Evolutionary conservation across 371 early-diverging fungal species (phyloP), one percentile per base, ranked within the genome.

Genomic region (Mucor circinelloides): DNA sequence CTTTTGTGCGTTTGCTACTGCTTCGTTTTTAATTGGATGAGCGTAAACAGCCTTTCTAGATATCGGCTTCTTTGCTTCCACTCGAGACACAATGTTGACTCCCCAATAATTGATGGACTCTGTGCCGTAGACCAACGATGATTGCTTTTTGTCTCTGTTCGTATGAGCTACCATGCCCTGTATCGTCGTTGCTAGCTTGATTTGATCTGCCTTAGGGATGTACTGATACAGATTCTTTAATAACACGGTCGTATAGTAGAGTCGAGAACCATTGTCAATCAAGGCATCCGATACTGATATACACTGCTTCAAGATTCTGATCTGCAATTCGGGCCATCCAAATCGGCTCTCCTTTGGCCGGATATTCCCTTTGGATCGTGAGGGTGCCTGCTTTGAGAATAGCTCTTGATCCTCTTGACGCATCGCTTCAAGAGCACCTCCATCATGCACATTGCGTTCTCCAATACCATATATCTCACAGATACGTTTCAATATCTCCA

Each of bases 251-350:
- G 90, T 83, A 70, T 88, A 91, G 40, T 86, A 79, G 42, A 93
- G 75, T 62, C 88, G 83, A 17, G 86, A 83, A 15, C 77, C 75
- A 70, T 84, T 85, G 68, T 91, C 93, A 58, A 89, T 89, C 40
- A 89, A 71, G 0, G 89, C 86, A 57, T 93, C 90, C 1, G 93
- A 79, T n/a, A 93, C 80, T 2, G 84, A 79, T 36, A 94, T 87
- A 40, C 91, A 91, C 72, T 93, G 92, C 50, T 88, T 85, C n/a
- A 94, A 68, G 6, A 91, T 84, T 66, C 87, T 88, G 32, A 92
- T 89, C 70, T 93, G 94, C 25, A 95, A 71, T 21, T 76, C 85
- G 8, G 92, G 90, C 94, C 94, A 94, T 3, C 95, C 95, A 69
- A 81, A 82, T 0, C 10, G 30, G 21, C 17, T 40, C 40, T 40